Evolutionary conservation across 2,329 filamentous ascomycete genomes (phyloP).

Genomic region (Fusarium austroafricanum): DNA sequence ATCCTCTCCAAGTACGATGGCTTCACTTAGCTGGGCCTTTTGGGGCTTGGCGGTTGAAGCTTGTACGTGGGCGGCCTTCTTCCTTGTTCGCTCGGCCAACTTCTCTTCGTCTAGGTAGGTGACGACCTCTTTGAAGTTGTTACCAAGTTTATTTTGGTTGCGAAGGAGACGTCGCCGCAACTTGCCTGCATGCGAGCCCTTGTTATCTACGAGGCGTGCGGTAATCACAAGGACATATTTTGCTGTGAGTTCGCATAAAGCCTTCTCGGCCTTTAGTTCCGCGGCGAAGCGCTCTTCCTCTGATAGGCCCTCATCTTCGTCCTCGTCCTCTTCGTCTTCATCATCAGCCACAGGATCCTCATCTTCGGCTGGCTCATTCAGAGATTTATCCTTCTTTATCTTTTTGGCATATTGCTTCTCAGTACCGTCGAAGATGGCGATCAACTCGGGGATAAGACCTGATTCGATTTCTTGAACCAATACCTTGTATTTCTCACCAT

Average conservation of each 20-base stretch:
- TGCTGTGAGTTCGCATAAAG: constrained; percentile 84
- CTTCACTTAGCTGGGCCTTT: constrained; percentile 55
- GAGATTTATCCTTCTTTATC: constrained; percentile 64
- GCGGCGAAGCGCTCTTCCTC: constrained; percentile 70
- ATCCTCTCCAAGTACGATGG: constrained; percentile 57
- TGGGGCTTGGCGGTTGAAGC: constrained; percentile 46
- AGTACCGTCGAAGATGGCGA: constrained; percentile 79
- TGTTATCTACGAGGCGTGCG: constrained; percentile 77
- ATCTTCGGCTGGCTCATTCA: constrained; percentile 74
- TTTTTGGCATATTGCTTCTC: constrained; percentile 84
- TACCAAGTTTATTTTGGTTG: constrained; percentile 83
- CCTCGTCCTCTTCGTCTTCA: constrained; percentile 63
- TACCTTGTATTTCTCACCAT: constrained; percentile 49
- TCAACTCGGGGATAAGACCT: constrained; percentile 73
- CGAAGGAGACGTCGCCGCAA: constrained; percentile 78
- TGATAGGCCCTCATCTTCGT: constrained; percentile 65
- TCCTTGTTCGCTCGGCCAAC: constrained; percentile 58
- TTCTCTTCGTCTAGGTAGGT: constrained; percentile 80
- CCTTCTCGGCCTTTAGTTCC: constrained; percentile 82
- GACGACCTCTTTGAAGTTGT: constrained; percentile 87
- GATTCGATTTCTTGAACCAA: constrained; percentile 76
- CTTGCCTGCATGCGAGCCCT: constrained; percentile 68
- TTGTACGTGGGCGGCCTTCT: constrained; percentile 49
- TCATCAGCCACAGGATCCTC: constrained; percentile 78
- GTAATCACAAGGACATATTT: constrained; percentile 86